Base-by-base conservation (phyloP, 2,329 filamentous ascomycete species). In the Septoria petroselini region DNA sequence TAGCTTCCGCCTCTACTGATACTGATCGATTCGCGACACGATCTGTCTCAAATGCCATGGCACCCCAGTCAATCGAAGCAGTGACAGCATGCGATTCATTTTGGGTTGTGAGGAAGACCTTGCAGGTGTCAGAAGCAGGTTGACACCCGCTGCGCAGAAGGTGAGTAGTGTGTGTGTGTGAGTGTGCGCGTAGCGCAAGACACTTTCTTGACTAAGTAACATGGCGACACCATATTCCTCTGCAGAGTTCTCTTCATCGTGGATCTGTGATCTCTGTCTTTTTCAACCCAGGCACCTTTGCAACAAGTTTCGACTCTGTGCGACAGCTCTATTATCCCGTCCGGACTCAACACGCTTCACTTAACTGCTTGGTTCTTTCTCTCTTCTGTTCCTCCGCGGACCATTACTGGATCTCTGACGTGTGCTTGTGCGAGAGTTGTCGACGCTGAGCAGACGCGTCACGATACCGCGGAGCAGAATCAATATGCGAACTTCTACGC, bases 41-140 rank as follows among this genome's bases (percentile, higher is more conserved):
- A 31, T 19, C 34, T 46, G 33, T 46, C n/a, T 39, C 43, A 33
- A 38, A 29, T 38, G n/a, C 25, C 43, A 46, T 46, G 43, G 43
- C 25, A 46, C 39, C 43, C 43, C 34, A 29, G 43, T 46, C 43
- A 7, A 19, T 17, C 31, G 15, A 31, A 27, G 33, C 43, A 39
- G 43, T 46, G 43, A 46, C 43, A 19, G 34, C 43, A 46, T 46
- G 19, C 43, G 14, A 21, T 39, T 46, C 43, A 46, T 46, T 39
- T 46, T 46, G 43, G 34, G 43, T 46, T 46, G 43, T 27, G 43
- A 46, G 43, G 43, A 38, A 30, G 14, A 29, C 43, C 43, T 38
- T 46, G 43, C 43, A 46, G 43, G 21, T 46, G 43, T 46, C 33
- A 39, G 43, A 46, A 42, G n/a, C 35, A 38, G 15, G 35, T 38